These are phyloP conservation scores for Endoconidiophora laricicola DNA, from an alignment of 2,329 filamentous ascomycete genomes.

Conservation along the genomic window DNA sequence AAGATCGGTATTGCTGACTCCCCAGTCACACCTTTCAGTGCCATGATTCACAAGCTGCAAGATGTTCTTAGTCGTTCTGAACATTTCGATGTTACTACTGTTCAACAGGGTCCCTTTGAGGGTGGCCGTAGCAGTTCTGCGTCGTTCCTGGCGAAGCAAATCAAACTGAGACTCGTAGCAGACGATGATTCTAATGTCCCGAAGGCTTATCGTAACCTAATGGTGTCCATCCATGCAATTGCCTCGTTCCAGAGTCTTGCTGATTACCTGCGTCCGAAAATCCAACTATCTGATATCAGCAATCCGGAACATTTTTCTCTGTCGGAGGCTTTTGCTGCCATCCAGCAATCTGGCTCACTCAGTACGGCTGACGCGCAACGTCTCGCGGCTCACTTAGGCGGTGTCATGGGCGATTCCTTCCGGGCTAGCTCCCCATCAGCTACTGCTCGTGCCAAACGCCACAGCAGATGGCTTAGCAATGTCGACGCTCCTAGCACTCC, in stretches of 20 bases:
- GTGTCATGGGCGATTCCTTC: neutral
- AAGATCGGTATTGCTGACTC: constrained; percentile 50
- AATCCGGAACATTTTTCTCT: constrained; percentile 47
- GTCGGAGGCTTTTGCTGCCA: constrained; percentile 54
- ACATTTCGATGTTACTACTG: constrained; percentile 93
- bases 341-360: constrained; percentile 48
- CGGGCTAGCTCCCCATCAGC: neutral
- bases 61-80: constrained; percentile 91
- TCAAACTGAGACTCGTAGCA: constrained; percentile 73
- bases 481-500: neutral
- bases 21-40: constrained; percentile 69
- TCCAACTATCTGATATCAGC: constrained; percentile 23
- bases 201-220: constrained; percentile 74
- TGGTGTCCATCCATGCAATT: constrained; percentile 97
- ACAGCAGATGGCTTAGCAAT: neutral
- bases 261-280: constrained; percentile 84
- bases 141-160: constrained; percentile 92
- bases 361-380: constrained; percentile 16
- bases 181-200: constrained; percentile 87
- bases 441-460: neutral
- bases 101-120: constrained; percentile 82
- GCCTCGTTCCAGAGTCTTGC: constrained; percentile 94
- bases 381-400: constrained; percentile 18
- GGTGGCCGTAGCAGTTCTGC: constrained; percentile 79
- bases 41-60: constrained; percentile 85